phyloP scores from a whole-genome alignment of 257 asterid genomes.

The Cruciata laevipes region DNA sequence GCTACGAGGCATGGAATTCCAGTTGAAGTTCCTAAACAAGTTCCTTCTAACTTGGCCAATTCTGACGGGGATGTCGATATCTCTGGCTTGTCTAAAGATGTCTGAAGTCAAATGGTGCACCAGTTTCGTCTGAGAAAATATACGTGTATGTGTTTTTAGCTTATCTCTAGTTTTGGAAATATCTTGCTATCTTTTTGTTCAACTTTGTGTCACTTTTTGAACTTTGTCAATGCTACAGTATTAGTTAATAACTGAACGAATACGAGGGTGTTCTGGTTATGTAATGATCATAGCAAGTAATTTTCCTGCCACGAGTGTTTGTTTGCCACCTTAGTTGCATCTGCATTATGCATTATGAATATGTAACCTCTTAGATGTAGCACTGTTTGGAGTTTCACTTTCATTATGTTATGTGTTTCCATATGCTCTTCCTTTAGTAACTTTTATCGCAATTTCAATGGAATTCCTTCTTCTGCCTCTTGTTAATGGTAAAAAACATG shows the following conservation, averaged over 20 bases:
- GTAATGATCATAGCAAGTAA: too few species aligned
- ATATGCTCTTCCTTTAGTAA: too few species aligned
- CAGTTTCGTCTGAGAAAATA: background rate
- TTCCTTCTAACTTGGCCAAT: slow-evolving; percentile 19
- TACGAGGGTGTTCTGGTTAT: background rate
- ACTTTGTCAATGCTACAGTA: background rate
- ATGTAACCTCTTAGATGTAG: too few species aligned
- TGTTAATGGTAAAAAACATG: too few species aligned
- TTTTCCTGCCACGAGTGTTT: background rate
- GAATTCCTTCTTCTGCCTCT: too few species aligned
- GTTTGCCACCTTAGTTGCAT: background rate
- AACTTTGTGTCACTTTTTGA: background rate
- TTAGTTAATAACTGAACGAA: background rate
- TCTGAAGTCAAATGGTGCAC: slow-evolving; percentile 27
- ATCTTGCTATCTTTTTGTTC: background rate
- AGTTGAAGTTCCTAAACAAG: slow-evolving; percentile 30
- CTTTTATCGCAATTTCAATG: too few species aligned
- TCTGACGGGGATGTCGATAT: slow-evolving; percentile 54
- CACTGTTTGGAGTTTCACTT: too few species aligned
- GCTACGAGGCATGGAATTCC: slow-evolving; percentile 32
- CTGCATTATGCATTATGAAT: background rate
- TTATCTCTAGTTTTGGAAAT: background rate
- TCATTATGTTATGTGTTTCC: too few species aligned
- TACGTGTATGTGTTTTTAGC: background rate
- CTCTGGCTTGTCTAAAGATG: slow-evolving; percentile 55